These are phyloP conservation scores for Aspergillus flavus DNA, from an alignment of 2,329 filamentous ascomycete species.

Conservation along the genomic window DNA sequence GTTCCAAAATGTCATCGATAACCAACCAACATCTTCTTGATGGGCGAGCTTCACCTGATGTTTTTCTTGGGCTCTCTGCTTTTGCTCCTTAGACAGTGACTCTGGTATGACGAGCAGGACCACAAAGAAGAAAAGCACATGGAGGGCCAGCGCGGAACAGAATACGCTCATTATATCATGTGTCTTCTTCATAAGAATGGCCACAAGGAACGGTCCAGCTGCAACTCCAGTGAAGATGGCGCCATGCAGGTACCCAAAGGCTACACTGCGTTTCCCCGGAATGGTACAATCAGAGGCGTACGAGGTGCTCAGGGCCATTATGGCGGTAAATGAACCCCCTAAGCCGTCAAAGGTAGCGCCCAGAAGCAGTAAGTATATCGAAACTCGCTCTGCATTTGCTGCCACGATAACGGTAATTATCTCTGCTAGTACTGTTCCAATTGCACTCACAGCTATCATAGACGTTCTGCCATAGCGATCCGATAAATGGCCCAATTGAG, in stretches of 20 bases:
- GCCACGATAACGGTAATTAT: conserved; percentile 77
- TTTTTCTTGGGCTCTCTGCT: conserved; percentile 70
- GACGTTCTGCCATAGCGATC: conserved; percentile 81
- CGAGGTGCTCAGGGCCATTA: conserved; percentile 76
- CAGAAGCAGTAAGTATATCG: conserved; percentile 77
- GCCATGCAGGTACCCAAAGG: conserved; percentile 88
- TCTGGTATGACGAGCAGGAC: conserved; percentile 76
- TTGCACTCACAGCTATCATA: conserved; percentile 71
- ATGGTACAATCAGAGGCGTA: conserved; percentile 89
- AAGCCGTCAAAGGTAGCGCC: conserved; percentile 80
- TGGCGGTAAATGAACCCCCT: conserved; percentile 84
- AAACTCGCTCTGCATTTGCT: conserved; percentile 69
- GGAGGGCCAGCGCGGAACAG: conserved; percentile 74
- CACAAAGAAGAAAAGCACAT: conserved; percentile 73
- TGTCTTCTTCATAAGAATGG: conserved; percentile 75
- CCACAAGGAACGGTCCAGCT: conserved; percentile 78
- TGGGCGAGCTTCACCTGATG: conserved; percentile 50
- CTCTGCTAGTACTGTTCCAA: conserved; percentile 75
- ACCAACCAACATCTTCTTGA: conserved; percentile 33
- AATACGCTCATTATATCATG: conserved; percentile 80
- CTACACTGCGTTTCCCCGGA: conserved; percentile 75
- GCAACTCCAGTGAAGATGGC: conserved; percentile 89
- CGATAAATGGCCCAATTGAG: conserved; percentile 80
- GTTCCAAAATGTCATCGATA: conserved; percentile 35
- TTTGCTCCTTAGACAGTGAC: conserved; percentile 74